Percentiles rank a stretch among this genome's conserved stretches.
Conservation (phyloP, 148 eudicot species). For the Diospyros kaki region DNA sequence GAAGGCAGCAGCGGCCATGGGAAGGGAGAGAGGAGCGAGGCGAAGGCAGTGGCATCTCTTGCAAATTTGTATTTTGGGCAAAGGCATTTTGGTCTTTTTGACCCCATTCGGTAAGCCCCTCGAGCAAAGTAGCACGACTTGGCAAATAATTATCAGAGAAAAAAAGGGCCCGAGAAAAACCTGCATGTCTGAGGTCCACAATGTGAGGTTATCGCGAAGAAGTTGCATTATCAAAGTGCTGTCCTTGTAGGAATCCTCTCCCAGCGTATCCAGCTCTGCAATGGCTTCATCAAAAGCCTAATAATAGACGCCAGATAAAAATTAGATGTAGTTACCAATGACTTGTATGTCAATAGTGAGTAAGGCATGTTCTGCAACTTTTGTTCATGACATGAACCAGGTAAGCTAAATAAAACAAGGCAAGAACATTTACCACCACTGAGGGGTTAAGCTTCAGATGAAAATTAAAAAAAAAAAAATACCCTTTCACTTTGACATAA, state of each 20-base stretch:
- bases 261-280: constrained; percentile 32
- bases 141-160: not conserved
- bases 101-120: no score
- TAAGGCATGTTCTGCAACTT: not conserved
- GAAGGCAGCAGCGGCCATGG: no score
- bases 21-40: no score
- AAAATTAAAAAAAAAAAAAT: not conserved
- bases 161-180: not conserved
- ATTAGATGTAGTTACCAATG: not conserved
- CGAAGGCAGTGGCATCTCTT: no score
- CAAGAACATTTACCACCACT: no score
- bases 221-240: constrained; percentile 39
- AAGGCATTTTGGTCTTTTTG: no score
- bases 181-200: constrained; percentile 29
- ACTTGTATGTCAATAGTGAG: not conserved
- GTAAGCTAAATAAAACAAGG: not conserved
- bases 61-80: no score
- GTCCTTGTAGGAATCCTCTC: constrained; percentile 36
- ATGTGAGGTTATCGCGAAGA: constrained; percentile 30
- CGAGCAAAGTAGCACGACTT: no score
- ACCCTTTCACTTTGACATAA: not conserved
- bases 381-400: constrained; percentile 2
- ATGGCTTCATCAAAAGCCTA: constrained; percentile 41
- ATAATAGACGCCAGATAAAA: not conserved
- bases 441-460: not conserved